Conservation (phyloP, 1,139 yeast species). For the Blastobotrys indianensis region DNA sequence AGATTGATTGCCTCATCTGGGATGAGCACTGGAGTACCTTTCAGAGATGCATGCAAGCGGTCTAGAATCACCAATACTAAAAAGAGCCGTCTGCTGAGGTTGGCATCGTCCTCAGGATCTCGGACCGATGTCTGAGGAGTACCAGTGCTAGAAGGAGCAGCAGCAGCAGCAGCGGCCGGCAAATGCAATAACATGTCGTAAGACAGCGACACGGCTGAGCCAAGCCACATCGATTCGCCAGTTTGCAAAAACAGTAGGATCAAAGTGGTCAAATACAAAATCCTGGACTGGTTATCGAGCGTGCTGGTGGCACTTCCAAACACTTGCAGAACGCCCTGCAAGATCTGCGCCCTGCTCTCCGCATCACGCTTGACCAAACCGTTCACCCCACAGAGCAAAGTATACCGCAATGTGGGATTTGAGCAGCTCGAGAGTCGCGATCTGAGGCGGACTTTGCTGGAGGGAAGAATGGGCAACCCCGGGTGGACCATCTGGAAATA, state of each 20-base stretch:
- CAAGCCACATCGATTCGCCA: slow-evolving; percentile 34
- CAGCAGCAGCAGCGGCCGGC: slow-evolving; percentile 5
- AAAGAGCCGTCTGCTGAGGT: slow-evolving; percentile 26
- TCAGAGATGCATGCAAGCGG: slow-evolving; percentile 25
- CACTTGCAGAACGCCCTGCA: slow-evolving; percentile 12
- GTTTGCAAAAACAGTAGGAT: slow-evolving; percentile 34
- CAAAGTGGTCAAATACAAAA: slow-evolving; percentile 30
- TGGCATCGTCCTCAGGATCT: slow-evolving; percentile 20
- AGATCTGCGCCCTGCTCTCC: slow-evolving; percentile 16
- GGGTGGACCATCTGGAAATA: slow-evolving; percentile 38
- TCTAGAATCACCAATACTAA: slow-evolving; percentile 31
- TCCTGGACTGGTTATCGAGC: slow-evolving; percentile 17
- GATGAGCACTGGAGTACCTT: slow-evolving; percentile 23
- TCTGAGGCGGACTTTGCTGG: slow-evolving; percentile 30
- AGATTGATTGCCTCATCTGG: slow-evolving; percentile 19
- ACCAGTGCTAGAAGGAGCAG: background rate
- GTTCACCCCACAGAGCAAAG: slow-evolving; percentile 21
- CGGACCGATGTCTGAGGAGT: background rate
- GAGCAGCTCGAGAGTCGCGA: slow-evolving; percentile 28
- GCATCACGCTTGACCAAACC: slow-evolving; percentile 18
- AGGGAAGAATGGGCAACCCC: slow-evolving; percentile 37
- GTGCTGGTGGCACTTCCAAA: slow-evolving; percentile 8
- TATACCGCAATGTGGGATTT: slow-evolving; percentile 20
- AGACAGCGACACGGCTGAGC: slow-evolving; percentile 34
- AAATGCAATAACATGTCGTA: slow-evolving; percentile 24